Evolutionary conservation across 371 early-diverging fungal genomes (phyloP).

Genomic region (Dichotomocladium elegans): DNA sequence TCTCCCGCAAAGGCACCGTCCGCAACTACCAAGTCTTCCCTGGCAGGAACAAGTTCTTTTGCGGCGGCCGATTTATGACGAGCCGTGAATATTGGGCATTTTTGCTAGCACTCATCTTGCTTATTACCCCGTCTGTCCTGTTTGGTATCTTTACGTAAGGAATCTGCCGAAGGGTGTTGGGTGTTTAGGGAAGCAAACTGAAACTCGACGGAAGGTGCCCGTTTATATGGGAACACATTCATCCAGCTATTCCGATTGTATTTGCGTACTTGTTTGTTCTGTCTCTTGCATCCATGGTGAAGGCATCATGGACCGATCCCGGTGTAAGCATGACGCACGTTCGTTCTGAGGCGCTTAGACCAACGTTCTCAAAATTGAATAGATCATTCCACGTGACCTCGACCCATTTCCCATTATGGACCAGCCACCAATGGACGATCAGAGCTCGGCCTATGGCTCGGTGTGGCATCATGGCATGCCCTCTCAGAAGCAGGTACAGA

Average conservation of each 20-base stretch:
- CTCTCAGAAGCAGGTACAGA: slow-evolving; percentile 11
- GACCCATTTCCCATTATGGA: slow-evolving; percentile 4
- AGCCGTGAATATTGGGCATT: slow-evolving; percentile 70
- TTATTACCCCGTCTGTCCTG: slow-evolving; percentile 61
- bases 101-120: slow-evolving; percentile 56
- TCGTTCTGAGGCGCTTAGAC: no score
- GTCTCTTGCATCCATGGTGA: slow-evolving; percentile 70
- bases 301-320: slow-evolving; percentile 88
- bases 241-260: slow-evolving; percentile 64
- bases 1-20: not conserved
- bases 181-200: no score
- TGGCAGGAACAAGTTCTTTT: slow-evolving; percentile 57
- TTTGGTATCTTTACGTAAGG: slow-evolving; percentile 62
- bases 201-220: no score
- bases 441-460: not conserved
- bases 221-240: slow-evolving; percentile 64
- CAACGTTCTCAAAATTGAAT: no score
- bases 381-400: slow-evolving; percentile 8
- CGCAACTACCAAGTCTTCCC: slow-evolving; percentile 31
- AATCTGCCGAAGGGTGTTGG: not conserved
- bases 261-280: slow-evolving; percentile 70
- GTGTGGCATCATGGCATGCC: slow-evolving; percentile 6
- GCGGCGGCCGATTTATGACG: slow-evolving; percentile 68
- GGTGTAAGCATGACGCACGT: slow-evolving; percentile 68
- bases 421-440: not conserved